Evolutionary conservation across 495 filamentous ascomycete species (phyloP).

Genomic region (Hypoxylon intermedium): DNA sequence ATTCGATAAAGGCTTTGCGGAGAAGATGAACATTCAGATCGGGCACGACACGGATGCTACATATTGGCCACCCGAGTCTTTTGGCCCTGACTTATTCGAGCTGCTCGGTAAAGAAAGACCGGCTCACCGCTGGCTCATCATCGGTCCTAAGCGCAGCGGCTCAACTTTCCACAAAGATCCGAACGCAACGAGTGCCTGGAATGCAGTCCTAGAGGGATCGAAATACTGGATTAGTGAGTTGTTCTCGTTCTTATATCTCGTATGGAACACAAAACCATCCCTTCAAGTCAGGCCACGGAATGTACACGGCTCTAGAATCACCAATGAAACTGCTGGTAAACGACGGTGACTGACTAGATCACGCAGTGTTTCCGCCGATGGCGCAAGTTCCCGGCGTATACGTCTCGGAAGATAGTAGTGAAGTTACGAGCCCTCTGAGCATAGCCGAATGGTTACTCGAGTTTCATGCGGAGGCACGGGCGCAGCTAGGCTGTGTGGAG

Average conservation of each 20-base stretch:
- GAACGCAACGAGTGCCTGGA: slow-evolving; percentile 83
- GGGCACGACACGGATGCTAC: slow-evolving; percentile 61
- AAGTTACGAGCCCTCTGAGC: slow-evolving; percentile 92
- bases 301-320: not conserved
- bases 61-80: slow-evolving; percentile 88
- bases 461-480: slow-evolving; percentile 88
- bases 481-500: slow-evolving; percentile 79
- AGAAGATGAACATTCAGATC: slow-evolving; percentile 79
- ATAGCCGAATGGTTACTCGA: slow-evolving; percentile 94
- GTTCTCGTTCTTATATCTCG: not conserved
- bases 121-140: slow-evolving; percentile 90
- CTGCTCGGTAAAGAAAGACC: slow-evolving; percentile 81
- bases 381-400: slow-evolving; percentile 79
- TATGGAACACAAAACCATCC: not conserved
- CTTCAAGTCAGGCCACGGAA: not conserved
- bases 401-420: slow-evolving; percentile 88
- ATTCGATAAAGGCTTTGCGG: slow-evolving; percentile 85
- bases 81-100: slow-evolving; percentile 87
- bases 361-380: slow-evolving; percentile 67
- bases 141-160: slow-evolving; percentile 87
- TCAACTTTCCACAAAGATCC: slow-evolving; percentile 94
- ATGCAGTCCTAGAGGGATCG: slow-evolving; percentile 85
- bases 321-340: not conserved
- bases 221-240: slow-evolving; percentile 94
- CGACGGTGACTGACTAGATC: slow-evolving; percentile 1